Base-by-base conservation (phyloP, 2,329 filamentous ascomycete species). In the Coniochaeta sp. region DNA sequence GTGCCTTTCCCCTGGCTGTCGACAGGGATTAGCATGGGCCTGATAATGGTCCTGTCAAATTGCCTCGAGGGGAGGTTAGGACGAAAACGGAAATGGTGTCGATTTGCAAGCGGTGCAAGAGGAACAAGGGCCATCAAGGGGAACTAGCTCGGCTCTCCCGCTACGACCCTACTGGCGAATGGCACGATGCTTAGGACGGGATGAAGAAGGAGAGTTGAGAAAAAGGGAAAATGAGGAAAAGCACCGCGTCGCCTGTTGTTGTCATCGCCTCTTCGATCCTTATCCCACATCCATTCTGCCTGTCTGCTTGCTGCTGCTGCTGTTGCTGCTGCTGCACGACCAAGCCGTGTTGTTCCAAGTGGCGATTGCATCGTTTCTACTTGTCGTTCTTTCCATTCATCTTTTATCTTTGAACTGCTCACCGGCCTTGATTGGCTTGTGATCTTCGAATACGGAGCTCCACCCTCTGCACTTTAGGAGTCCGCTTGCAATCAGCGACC, bases 41-140 rank as follows among this genome's bases (percentile, higher is more conserved):
- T 17, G 47, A 52, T 52, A 24, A 52, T 52, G 54, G 54, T 34
- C 34, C 26, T 57, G 54, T 36, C 54, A 57, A 57, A 57, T 57
- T 57, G 31, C 54, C 54, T 57, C 54, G 54, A 57, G 31, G 14
- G 31, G 31, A 57, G 19, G 31, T 57, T 28, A 22, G 54, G 34
- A 34, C 54, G 28, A 57, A 57, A 36, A 36, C 31, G 54, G 54
- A 36, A 57, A 57, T 57, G 34, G 54, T n/a, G 28, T 57, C 17
- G 11, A 26, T 7, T n/a, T 26, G 47, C 47, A 52, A 52, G 47
- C 47, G 22, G 47, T 28, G 22, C 47, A 52, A 31, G 47, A 24
- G 47, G 24, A 52, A 9, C 47, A 14, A 31, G 47, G 11, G 34
- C 28, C 28, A 31, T n/a, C n/a, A n/a, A n/a, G 34, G 22, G 12